A percentile compares a stretch with the other conserved stretches of the same genome.
These are phyloP conservation scores for Eucalyptus cloeziana DNA, from an alignment of 345 rosid genomes.

Conservation along the genomic window DNA sequence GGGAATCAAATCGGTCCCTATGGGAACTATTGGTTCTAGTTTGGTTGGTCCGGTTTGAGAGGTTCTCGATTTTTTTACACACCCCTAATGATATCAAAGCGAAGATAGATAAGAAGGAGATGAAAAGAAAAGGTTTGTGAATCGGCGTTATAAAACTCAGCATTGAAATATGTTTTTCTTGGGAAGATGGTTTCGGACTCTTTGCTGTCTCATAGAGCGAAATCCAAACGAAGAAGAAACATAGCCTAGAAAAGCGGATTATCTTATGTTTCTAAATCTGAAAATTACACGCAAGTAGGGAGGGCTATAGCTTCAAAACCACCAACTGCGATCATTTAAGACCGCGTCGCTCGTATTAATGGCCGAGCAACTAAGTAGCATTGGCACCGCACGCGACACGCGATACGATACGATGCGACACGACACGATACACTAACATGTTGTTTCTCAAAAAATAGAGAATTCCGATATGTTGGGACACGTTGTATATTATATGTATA, in stretches of 20 bases:
- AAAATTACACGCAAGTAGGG: background rate
- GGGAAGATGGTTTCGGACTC: too few relatives aligned
- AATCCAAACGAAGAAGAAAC: background rate
- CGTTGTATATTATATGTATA: too few relatives aligned
- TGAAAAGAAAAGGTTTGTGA: background rate
- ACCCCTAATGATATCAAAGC: too few relatives aligned
- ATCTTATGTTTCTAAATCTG: background rate
- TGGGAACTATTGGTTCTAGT: too few relatives aligned
- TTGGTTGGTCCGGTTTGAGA: accelerated
- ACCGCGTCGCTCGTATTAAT: background rate
- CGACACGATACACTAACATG: too few relatives aligned
- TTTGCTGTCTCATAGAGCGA: background rate
- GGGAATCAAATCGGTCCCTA: too few relatives aligned
- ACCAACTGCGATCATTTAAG: background rate
- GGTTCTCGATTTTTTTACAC: too few relatives aligned
- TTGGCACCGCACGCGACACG: accelerated
- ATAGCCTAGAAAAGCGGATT: background rate
- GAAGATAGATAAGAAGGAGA: background rate
- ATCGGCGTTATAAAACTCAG: background rate
- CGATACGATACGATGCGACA: too few relatives aligned
- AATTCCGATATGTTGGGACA: accelerated
- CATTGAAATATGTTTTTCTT: too few relatives aligned
- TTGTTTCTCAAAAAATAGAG: too few relatives aligned
- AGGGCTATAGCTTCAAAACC: background rate
- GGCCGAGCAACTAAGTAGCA: background rate